phyloP scores from a whole-genome alignment of 192 early-diverging fungal species.

The Coemansia erecta region DNA sequence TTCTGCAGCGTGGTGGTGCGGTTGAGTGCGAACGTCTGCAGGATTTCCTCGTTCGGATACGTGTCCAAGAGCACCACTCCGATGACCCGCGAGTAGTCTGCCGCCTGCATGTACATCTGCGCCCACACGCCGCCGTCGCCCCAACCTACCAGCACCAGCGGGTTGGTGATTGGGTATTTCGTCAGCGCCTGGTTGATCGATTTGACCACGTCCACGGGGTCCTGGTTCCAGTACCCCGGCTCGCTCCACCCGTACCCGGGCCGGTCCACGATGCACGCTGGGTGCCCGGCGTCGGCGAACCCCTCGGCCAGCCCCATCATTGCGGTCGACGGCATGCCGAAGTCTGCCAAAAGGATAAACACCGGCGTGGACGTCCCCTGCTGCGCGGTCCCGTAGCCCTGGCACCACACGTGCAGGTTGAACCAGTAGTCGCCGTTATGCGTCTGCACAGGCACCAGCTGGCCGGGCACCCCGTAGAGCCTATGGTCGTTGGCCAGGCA shows the following conservation, averaged over 20 bases:
- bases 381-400: constrained; percentile 18
- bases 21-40: constrained; percentile 53
- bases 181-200: constrained; percentile 49
- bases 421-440: constrained; percentile 47
- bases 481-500: constrained; percentile 46
- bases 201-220: constrained; percentile 50
- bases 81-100: constrained; percentile 41
- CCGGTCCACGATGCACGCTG: constrained; percentile 51
- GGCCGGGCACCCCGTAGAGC: constrained; percentile 31
- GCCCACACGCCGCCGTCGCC: constrained; percentile 58
- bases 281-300: constrained; percentile 33
- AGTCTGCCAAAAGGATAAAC: constrained; percentile 50
- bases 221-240: constrained; percentile 52
- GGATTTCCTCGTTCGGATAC: constrained; percentile 50
- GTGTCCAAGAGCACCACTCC: constrained; percentile 53
- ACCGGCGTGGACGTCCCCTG: constrained; percentile 21
- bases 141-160: constrained; percentile 50
- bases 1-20: constrained; percentile 51
- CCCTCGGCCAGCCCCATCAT: constrained; percentile 49
- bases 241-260: constrained; percentile 59
- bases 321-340: constrained; percentile 52
- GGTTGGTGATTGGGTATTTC: constrained; percentile 45
- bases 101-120: constrained; percentile 53
- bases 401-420: constrained; percentile 52
- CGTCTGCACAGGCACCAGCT: constrained; percentile 43